Conservation (phyloP, 495 filamentous ascomycete species). For the Penicillium tannophilum region DNA sequence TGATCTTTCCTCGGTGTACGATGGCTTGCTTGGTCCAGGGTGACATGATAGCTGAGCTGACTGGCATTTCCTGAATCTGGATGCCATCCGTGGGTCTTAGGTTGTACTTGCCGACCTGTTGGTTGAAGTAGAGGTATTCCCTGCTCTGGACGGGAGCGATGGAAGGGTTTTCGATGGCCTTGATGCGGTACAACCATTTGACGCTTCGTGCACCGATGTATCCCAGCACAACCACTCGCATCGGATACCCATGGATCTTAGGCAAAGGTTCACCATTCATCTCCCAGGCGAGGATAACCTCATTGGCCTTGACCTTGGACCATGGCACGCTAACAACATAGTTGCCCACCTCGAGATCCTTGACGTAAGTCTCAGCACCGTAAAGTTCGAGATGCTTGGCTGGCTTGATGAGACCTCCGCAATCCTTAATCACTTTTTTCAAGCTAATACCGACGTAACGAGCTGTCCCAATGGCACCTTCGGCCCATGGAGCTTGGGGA, state of each 20-base stretch:
- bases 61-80: conserved; percentile 54
- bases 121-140: conserved; percentile 53
- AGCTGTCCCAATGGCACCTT: conserved; percentile 69
- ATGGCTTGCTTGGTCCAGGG: conserved; percentile 35
- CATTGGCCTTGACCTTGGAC: conserved; percentile 64
- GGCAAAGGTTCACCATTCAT: conserved; percentile 71
- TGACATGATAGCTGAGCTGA: conserved; percentile 49
- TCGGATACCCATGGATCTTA: conserved; percentile 64
- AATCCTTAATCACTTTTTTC: conserved; percentile 67
- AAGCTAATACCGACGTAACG: conserved; percentile 62
- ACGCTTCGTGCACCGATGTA: conserved; percentile 55
- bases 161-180: conserved; percentile 42
- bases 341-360: conserved; percentile 61
- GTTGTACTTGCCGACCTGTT: conserved; percentile 38
- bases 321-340: conserved; percentile 65
- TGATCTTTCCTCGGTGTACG: conserved; percentile 37
- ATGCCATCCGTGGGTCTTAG: conserved; percentile 36
- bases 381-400: conserved; percentile 65
- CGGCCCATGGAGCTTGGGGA: conserved; percentile 67
- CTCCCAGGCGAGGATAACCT: conserved; percentile 70
- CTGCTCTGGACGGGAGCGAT: conserved; percentile 43
- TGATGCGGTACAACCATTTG: conserved; percentile 48
- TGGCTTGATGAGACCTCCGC: conserved; percentile 57
- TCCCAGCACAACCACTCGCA: conserved; percentile 63
- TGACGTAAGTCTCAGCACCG: conserved; percentile 70